Evolutionary conservation across 192 early-diverging fungal genomes (phyloP).

Genomic region (Oehlia diaphana): DNA sequence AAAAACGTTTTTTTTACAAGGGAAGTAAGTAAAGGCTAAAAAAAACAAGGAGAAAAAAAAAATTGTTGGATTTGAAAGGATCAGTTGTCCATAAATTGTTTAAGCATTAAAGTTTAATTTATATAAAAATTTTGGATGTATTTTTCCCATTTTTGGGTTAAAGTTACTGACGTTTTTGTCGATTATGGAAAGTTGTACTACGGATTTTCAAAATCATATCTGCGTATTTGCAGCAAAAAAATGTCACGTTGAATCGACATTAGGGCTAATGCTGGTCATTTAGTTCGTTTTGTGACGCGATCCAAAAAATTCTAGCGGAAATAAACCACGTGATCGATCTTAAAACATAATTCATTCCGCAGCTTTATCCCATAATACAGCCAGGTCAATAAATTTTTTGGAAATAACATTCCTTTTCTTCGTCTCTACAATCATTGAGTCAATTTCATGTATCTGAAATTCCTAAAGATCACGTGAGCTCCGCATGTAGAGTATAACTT

Average conservation of each 20-base stretch:
- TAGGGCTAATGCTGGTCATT: background rate
- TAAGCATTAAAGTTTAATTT: background rate
- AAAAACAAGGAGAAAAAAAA: background rate
- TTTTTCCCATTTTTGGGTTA: background rate
- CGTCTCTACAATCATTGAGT: background rate
- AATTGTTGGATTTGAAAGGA: background rate
- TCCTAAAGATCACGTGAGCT: constrained; percentile 11
- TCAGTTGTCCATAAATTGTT: background rate
- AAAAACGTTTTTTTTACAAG: background rate
- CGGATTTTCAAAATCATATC: background rate
- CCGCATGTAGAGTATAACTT: constrained; percentile 18
- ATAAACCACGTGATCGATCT: background rate
- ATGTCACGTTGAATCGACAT: too few species aligned
- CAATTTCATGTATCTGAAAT: constrained; percentile 19
- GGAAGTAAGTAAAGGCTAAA: background rate
- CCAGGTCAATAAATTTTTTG: background rate
- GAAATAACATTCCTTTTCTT: background rate
- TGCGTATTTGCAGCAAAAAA: too few species aligned
- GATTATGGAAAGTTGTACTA: background rate
- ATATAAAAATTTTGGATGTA: background rate
- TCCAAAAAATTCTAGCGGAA: too few species aligned
- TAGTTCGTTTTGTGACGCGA: background rate
- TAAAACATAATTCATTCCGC: background rate
- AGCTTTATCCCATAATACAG: background rate
- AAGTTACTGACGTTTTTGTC: background rate